Evolutionary conservation across 1,284 basidiomycete species (phyloP).

Genomic region (Filobasidium uniguttulatum): DNA sequence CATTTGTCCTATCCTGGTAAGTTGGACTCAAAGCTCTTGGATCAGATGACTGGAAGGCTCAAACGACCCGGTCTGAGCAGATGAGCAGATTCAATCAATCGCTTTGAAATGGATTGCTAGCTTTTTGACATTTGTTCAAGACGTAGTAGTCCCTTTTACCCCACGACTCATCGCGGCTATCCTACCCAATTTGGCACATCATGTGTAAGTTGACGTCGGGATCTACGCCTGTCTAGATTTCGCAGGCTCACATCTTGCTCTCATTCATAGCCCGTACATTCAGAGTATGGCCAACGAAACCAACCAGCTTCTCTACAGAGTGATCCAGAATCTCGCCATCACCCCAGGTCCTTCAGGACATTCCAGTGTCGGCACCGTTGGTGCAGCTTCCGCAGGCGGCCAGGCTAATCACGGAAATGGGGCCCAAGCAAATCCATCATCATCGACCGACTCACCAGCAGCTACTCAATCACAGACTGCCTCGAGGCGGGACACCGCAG

Average conservation of each 20-base stretch:
- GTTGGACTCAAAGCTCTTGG: constrained; percentile 31
- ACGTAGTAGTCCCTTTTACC: constrained; percentile 88
- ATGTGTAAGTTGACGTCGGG: constrained; percentile 39
- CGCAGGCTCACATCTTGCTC: not conserved
- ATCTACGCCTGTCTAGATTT: not conserved
- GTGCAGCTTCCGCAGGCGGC: not conserved
- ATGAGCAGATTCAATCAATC: constrained; percentile 78
- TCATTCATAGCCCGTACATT: constrained; percentile 49
- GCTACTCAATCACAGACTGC: not conserved
- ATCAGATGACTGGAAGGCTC: not conserved
- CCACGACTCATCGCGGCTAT: constrained; percentile 84
- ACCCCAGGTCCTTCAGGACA: constrained; percentile 37
- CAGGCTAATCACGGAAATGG: not conserved
- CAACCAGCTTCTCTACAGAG: constrained; percentile 68
- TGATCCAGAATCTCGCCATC: constrained; percentile 73
- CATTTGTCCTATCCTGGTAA: constrained; percentile 74
- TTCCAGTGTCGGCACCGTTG: constrained; percentile 14
- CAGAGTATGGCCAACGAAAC: constrained; percentile 73
- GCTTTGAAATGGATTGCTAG: constrained; percentile 85
- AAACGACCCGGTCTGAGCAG: constrained; percentile 36
- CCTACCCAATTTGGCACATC: constrained; percentile 85
- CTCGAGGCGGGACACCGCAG: not conserved
- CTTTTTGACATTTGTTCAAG: constrained; percentile 73
- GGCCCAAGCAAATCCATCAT: too few relatives aligned
- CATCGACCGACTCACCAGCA: not conserved